Evolutionary conservation across 345 rosid genomes (phyloP).

Genomic region (Psidium guajava): DNA sequence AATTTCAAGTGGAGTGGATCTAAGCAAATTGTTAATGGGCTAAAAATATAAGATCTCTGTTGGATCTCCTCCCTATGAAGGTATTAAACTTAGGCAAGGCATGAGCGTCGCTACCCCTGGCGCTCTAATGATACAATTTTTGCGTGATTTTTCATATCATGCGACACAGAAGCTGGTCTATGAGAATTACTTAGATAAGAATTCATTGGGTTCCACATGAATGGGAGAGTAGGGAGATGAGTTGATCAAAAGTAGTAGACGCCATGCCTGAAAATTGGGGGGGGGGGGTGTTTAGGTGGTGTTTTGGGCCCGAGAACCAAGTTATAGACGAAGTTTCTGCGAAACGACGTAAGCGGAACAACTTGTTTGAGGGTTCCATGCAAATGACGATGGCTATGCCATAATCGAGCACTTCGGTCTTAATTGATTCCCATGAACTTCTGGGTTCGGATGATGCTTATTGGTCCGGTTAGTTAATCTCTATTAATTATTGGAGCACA

Average conservation of each 20-base stretch:
- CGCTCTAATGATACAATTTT: background rate
- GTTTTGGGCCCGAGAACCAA: background rate
- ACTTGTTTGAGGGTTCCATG: background rate
- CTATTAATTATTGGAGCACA: no score
- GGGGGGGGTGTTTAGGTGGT: background rate
- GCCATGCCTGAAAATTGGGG: background rate
- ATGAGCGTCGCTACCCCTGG: background rate
- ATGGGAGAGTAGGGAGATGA: background rate
- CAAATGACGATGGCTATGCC: background rate
- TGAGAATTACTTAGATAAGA: background rate
- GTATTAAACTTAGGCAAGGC: background rate
- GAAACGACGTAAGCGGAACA: background rate
- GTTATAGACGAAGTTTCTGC: background rate
- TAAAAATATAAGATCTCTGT: background rate
- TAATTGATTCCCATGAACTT: no score
- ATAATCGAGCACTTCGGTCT: no score
- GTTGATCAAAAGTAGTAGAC: background rate
- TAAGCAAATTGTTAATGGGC: accelerated
- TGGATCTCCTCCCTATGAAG: background rate
- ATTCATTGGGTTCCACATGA: background rate
- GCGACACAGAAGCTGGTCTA: background rate
- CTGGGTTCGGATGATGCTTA: no score
- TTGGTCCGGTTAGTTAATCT: no score
- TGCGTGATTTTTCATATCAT: background rate
- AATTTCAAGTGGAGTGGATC: background rate